phyloP scores from a whole-genome alignment of 2,329 filamentous ascomycete species.

The Aspergillus fructus region DNA sequence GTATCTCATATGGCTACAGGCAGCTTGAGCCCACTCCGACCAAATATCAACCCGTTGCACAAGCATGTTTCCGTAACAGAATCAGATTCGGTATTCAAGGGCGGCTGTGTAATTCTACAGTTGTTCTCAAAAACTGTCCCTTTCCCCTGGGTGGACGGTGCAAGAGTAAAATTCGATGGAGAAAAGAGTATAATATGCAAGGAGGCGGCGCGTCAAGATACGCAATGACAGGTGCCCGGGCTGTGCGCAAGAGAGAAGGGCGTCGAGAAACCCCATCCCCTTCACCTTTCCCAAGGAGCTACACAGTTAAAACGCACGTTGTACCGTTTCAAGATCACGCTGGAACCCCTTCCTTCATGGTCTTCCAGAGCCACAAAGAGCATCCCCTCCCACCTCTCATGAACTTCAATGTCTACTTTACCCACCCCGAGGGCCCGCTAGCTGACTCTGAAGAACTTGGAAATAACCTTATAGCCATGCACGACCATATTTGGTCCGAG shows the following conservation, averaged over 20 bases:
- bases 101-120: no score
- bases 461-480: not conserved
- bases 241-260: not conserved
- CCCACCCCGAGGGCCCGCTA: not conserved
- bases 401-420: not conserved
- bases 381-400: not conserved
- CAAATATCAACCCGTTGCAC: not conserved
- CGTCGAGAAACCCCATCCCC: not conserved
- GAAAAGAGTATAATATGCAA: not conserved
- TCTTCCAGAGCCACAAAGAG: not conserved
- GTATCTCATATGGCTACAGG: not conserved
- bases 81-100: not conserved
- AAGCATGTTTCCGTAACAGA: not conserved
- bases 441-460: not conserved
- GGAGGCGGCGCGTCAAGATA: not conserved
- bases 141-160: not conserved
- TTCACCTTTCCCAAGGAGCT: no score
- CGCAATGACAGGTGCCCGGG: not conserved
- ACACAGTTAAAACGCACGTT: not conserved
- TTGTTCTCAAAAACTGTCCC: not conserved
- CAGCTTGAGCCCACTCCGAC: not conserved
- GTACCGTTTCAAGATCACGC: not conserved
- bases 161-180: not conserved
- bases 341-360: not conserved
- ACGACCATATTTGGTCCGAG: not conserved